Evolutionary conservation across 345 rosid genomes (phyloP).

Genomic region (Brassica nigra): DNA sequence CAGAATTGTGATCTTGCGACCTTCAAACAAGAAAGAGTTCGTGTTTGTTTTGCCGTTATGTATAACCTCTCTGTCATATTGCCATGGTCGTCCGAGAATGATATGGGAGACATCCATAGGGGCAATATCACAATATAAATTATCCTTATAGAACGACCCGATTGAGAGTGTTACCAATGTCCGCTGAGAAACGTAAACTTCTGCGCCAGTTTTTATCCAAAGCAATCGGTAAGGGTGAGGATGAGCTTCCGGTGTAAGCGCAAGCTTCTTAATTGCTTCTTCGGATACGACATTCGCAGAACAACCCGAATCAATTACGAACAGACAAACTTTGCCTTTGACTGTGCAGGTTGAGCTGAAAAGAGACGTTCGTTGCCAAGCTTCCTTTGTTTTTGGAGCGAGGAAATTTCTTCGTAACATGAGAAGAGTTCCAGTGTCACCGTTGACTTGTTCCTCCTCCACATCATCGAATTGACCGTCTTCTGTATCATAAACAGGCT

Average conservation of each 20-base stretch:
- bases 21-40: neutral
- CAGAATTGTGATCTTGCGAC: neutral
- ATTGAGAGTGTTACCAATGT: neutral
- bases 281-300: too few relatives aligned
- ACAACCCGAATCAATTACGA: too few relatives aligned
- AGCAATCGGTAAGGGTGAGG: neutral
- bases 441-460: too few relatives aligned
- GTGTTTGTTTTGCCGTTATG: neutral
- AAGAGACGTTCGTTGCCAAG: too few relatives aligned
- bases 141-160: neutral
- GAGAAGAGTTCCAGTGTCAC: too few relatives aligned
- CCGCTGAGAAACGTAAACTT: neutral
- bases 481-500: too few relatives aligned
- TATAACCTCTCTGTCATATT: neutral
- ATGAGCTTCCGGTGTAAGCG: neutral
- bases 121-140: neutral
- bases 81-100: neutral
- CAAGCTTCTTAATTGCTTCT: too few relatives aligned
- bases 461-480: too few relatives aligned
- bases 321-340: too few relatives aligned
- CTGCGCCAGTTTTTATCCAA: neutral
- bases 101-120: neutral
- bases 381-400: too few relatives aligned
- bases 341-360: too few relatives aligned
- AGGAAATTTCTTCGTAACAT: too few relatives aligned